Conservation (phyloP, 139 green algal genomes). For the Chlorella sp. region DNA sequence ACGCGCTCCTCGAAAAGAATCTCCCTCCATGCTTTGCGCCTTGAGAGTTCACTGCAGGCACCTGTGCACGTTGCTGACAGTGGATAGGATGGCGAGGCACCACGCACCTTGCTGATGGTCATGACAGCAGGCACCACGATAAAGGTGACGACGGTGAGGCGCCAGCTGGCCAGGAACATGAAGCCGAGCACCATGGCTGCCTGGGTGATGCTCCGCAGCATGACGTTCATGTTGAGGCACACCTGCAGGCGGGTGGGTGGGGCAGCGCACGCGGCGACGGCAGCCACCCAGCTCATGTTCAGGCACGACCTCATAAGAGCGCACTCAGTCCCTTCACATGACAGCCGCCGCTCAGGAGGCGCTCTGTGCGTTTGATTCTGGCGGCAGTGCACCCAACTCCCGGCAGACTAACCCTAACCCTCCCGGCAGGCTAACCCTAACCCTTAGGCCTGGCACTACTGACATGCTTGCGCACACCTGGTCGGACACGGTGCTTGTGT, state of each 20-base stretch:
- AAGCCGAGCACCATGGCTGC: conserved; percentile 70
- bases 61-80: no score
- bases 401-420: background rate
- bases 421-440: background rate
- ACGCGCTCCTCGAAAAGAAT: no score
- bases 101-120: conserved; percentile 56
- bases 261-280: no score
- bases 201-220: conserved; percentile 50
- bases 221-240: conserved; percentile 76
- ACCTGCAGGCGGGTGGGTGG: conserved; percentile 20
- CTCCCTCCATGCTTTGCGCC: no score
- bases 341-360: no score
- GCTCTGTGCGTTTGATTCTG: no score
- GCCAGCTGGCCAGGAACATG: conserved; percentile 77
- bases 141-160: conserved; percentile 59
- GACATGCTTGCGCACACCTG: conserved; percentile 49
- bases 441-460: no score
- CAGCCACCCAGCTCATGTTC: no score
- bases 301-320: no score
- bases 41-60: no score
- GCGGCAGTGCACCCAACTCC: background rate
- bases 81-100: no score
- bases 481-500: conserved; percentile 73
- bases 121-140: conserved; percentile 70
- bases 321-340: no score